Base-by-base conservation (phyloP, 345 rosid species). In the Linum lewisii region DNA sequence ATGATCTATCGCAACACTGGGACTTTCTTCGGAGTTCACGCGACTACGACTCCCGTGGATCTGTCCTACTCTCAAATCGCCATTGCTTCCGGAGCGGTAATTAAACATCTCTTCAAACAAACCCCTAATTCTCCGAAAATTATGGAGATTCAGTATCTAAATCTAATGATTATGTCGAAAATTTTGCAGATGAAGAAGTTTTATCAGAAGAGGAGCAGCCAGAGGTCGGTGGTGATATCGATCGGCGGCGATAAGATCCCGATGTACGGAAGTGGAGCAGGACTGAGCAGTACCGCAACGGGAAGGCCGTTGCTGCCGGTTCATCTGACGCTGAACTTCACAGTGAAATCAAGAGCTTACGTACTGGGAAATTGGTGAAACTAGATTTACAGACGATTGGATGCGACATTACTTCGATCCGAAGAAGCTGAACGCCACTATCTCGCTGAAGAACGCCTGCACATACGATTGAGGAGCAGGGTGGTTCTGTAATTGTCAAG, bases 21-120 rank as follows among this genome's bases (percentile, higher is more conserved):
- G 65, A 86, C 97, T 11, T 93, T 93, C 71, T 93, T 93, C 29
- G 99, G 99, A 10, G 91, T 87, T 38, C 97, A 89, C 62, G 99
- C 89, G 19, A 72, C 90, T 20, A 73, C 99, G 15, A 66, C 90
- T 52, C 90, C 95, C 4, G 45, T 85, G 10, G 97, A 93, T 73
- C 90, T 89, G 10, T 67, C 77, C 18, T 84, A 73, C 69, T 78
- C 85, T 24, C 73, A 89, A 10, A 72, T 89, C 72, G 73, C 70
- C 24, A 69, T 93, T 6, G 99, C 86, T 54, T 79, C 97, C 0
- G 99, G 99, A 72, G 51, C 78, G 0, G 97, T 93, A 79, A 87
- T 90, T 66, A 13, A 56, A 14, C 9, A 37, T 11, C 49, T 16
- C 10, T 32, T n/a, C 3, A 21, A 3, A 20, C 4, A 15, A 23